These are phyloP conservation scores for Spathaspora sp. DNA, from an alignment of 805 yeast genomes.

Conservation along the genomic window DNA sequence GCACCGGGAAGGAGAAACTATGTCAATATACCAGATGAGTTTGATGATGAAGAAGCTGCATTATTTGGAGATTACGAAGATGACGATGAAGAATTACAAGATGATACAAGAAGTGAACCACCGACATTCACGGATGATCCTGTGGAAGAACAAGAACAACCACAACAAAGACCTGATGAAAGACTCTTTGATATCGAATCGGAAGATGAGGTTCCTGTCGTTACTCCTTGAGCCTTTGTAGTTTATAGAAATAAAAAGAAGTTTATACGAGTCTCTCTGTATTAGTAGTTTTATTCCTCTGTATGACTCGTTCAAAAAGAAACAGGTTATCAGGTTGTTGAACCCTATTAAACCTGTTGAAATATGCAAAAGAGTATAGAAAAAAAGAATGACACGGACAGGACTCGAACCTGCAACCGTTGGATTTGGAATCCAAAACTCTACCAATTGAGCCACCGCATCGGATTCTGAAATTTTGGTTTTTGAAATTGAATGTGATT, in stretches of 20 bases:
- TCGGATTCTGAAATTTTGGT: conserved; percentile 13
- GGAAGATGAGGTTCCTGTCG: conserved; percentile 8
- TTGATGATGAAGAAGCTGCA: conserved; percentile 34
- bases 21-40: conserved; percentile 37
- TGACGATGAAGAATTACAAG: conserved; percentile 35
- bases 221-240: neutral
- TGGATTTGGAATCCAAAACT: conserved; percentile 53
- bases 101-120: conserved; percentile 18
- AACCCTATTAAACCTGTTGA: neutral
- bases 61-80: conserved; percentile 40
- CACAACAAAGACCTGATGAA: conserved; percentile 13
- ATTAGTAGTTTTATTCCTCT: no score
- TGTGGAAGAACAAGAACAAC: conserved; percentile 16
- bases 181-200: conserved; percentile 32
- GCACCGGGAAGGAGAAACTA: conserved; percentile 38
- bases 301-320: no score
- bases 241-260: neutral
- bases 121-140: conserved; percentile 11
- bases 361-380: neutral
- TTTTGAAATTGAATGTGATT: neutral
- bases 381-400: conserved; percentile 51
- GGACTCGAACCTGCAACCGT: conserved; percentile 88
- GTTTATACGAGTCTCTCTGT: no score
- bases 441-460: conserved; percentile 41
- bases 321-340: no score